Percentiles rank a stretch among this genome's conserved stretches.
These are phyloP conservation scores for Umbelopsis vinacea DNA, from an alignment of 192 early-diverging fungal species.

Conservation along the genomic window DNA sequence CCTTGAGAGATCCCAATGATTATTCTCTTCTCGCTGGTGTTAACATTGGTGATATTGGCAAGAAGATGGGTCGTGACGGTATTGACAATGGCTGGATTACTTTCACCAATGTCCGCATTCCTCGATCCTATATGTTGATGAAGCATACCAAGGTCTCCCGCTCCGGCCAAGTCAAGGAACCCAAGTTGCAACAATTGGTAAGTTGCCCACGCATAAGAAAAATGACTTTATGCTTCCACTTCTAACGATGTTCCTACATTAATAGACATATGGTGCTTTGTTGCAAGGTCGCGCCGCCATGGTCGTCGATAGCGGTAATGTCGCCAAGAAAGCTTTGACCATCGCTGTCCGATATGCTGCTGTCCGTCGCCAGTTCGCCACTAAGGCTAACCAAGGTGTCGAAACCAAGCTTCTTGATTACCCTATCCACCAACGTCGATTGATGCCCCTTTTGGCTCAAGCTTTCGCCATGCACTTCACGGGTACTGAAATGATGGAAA, in stretches of 20 bases:
- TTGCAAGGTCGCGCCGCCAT: conserved; percentile 84
- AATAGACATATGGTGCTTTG: conserved; percentile 79
- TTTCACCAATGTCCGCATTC: conserved; percentile 91
- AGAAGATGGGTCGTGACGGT: conserved; percentile 92
- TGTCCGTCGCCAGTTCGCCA: conserved; percentile 87
- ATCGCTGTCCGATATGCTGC: conserved; percentile 92
- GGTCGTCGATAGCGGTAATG: conserved; percentile 84
- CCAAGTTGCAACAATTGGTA: conserved; percentile 76
- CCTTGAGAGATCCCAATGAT: conserved; percentile 80
- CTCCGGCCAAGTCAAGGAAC: conserved; percentile 79
- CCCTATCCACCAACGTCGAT: conserved; percentile 91
- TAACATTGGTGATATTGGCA: conserved; percentile 90
- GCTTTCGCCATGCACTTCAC: conserved; percentile 91
- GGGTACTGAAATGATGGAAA: conserved; percentile 77
- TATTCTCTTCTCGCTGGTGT: conserved; percentile 82
- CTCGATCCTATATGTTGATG: conserved; percentile 90
- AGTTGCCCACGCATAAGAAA: background rate
- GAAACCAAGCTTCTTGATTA: conserved; percentile 95
- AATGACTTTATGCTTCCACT: background rate
- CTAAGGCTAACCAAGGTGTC: conserved; percentile 53
- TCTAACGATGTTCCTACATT: background rate
- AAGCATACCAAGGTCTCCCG: conserved; percentile 89
- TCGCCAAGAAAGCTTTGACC: conserved; percentile 88
- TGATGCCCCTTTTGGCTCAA: conserved; percentile 90
- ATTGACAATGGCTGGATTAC: conserved; percentile 95